Evolutionary conservation across 2,329 filamentous ascomycete species (phyloP).

Genomic region (Claviceps pazoutovae): DNA sequence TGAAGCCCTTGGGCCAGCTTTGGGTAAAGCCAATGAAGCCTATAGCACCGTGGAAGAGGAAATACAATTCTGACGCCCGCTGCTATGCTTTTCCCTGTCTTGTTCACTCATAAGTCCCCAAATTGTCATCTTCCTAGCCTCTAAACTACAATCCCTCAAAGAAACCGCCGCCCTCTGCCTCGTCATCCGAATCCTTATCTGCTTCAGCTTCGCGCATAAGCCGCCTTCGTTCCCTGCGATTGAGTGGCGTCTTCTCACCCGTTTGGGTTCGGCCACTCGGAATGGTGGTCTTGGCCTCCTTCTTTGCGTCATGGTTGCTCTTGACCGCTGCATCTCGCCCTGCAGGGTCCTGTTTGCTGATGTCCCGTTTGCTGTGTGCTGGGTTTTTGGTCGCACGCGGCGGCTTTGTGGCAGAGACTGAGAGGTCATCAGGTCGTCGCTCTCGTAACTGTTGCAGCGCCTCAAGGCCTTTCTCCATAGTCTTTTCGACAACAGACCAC

Average conservation of each 20-base stretch:
- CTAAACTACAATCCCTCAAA: slow-evolving; percentile 22
- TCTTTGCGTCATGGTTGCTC: slow-evolving; percentile 10
- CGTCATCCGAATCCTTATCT: slow-evolving; percentile 24
- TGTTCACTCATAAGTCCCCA: not conserved
- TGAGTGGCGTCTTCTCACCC: slow-evolving; percentile 16
- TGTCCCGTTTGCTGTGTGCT: not conserved
- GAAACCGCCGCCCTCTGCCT: slow-evolving; percentile 38
- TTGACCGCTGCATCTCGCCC: not conserved
- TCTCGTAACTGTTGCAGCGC: slow-evolving; percentile 43
- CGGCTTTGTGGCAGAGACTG: slow-evolving; percentile 6
- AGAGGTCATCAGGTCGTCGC: slow-evolving; percentile 21
- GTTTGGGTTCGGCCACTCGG: slow-evolving; percentile 6
- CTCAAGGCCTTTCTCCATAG: slow-evolving; percentile 41
- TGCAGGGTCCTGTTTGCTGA: not conserved
- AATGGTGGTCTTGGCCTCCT: slow-evolving; percentile 8
- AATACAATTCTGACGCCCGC: not conserved
- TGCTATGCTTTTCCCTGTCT: not conserved
- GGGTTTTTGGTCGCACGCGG: slow-evolving; percentile 4
- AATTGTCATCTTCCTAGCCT: not conserved
- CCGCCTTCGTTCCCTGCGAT: slow-evolving; percentile 22
- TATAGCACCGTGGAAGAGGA: not conserved
- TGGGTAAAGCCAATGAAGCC: not conserved
- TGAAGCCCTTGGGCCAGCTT: not conserved
- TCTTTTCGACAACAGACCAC: slow-evolving; percentile 53
- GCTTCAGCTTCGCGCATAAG: slow-evolving; percentile 21